Conservation (phyloP, 2,329 filamentous ascomycete genomes). For the Fusarium ramigenum region DNA sequence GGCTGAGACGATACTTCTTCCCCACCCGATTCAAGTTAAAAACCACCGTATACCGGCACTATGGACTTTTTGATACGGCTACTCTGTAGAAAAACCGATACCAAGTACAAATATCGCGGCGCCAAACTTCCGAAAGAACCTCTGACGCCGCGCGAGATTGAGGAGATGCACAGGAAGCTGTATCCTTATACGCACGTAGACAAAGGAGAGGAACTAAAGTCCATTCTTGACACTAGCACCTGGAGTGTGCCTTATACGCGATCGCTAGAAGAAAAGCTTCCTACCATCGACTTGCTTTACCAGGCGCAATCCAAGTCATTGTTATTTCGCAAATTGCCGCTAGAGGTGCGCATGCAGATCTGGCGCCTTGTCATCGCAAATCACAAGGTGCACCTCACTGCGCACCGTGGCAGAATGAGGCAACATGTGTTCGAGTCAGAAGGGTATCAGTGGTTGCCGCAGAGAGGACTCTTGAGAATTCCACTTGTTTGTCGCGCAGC, state of each 20-base stretch:
- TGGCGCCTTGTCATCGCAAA: neutral
- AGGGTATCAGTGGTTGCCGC: neutral
- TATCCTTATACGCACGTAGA: neutral
- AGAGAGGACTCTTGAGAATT: neutral
- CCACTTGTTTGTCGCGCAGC: neutral
- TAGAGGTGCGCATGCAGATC: neutral
- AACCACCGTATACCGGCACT: neutral
- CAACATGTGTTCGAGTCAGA: neutral
- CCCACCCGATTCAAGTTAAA: accelerated
- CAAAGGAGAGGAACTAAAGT: neutral
- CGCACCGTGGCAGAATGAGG: neutral
- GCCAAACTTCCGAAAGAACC: neutral
- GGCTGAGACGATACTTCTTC: neutral
- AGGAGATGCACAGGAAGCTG: neutral
- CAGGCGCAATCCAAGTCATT: neutral
- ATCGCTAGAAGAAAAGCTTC: neutral
- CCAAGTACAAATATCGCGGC: neutral
- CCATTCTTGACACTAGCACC: neutral
- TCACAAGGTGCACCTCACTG: neutral
- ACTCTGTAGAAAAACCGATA: neutral
- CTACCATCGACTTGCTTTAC: neutral
- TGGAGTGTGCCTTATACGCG: neutral
- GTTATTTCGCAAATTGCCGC: neutral
- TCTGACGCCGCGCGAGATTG: neutral
- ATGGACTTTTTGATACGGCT: neutral